Percentiles rank a stretch among this genome's conserved stretches.
These are phyloP conservation scores for Myxozyma sirexii DNA, from an alignment of 805 yeast genomes.

Conservation along the genomic window DNA sequence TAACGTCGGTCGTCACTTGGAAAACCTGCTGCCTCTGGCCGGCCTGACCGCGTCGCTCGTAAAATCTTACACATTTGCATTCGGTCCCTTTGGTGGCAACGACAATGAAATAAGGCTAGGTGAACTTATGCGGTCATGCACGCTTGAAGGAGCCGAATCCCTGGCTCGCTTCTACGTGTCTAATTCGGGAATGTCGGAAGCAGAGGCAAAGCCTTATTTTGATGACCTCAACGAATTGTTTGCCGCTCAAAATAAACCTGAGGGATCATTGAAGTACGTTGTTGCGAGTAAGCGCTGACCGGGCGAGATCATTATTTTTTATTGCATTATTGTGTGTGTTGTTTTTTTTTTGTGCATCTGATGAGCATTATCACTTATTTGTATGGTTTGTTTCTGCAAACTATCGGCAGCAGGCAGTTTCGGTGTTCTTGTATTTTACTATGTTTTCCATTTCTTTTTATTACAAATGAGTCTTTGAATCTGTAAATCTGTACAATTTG, in stretches of 20 bases:
- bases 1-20: conserved; percentile 4
- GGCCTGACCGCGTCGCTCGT: conserved; percentile 9
- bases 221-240: neutral
- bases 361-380: no score
- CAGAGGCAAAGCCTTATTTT: neutral
- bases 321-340: neutral
- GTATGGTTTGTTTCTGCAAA: neutral
- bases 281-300: neutral
- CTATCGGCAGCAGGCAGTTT: neutral
- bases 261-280: conserved; percentile 6
- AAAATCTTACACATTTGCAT: conserved; percentile 11
- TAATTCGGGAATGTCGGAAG: neutral
- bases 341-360: no score
- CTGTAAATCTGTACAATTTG: no score
- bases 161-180: neutral
- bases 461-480: no score
- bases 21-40: neutral
- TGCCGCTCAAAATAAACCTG: neutral
- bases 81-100: conserved; percentile 13
- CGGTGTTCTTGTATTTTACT: neutral
- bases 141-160: neutral
- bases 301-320: neutral
- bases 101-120: conserved; percentile 15
- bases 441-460: no score
- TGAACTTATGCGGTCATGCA: conserved; percentile 7